A percentile compares a stretch with the other conserved stretches of the same genome.
These are phyloP conservation scores for Neurospora sp. DNA, from an alignment of 495 filamentous ascomycete genomes.

Conservation along the genomic window DNA sequence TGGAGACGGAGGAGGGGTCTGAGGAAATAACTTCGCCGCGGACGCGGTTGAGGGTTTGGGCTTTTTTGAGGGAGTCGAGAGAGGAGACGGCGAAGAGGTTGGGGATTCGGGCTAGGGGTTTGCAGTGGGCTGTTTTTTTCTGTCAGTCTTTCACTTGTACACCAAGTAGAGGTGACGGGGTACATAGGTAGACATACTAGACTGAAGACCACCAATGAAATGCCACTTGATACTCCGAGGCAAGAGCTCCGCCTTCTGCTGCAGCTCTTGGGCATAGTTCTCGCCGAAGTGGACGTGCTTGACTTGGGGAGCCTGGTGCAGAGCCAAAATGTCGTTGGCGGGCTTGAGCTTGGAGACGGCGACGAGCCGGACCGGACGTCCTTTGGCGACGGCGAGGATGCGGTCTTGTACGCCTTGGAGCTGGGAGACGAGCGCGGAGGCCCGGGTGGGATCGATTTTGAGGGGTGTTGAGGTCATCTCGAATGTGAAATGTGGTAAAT, in stretches of 20 bases:
- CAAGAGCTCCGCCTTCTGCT: constrained; percentile 71
- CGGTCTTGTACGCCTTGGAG: constrained; percentile 36
- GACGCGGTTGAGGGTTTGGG: constrained; percentile 65
- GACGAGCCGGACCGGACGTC: constrained; percentile 60
- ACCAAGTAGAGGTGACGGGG: no score
- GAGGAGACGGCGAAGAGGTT: constrained; percentile 92
- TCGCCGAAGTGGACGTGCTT: constrained; percentile 82
- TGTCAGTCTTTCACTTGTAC: no score
- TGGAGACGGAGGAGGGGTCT: background rate
- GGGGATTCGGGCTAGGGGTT: constrained; percentile 69
- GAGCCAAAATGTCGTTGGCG: constrained; percentile 72
- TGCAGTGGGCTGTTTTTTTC: constrained; percentile 64
- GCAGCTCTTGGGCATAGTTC: constrained; percentile 91
- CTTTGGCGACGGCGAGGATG: constrained; percentile 33
- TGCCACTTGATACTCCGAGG: constrained; percentile 81
- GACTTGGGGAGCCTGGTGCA: constrained; percentile 49
- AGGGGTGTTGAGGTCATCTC: constrained; percentile 9
- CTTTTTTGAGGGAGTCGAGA: constrained; percentile 82
- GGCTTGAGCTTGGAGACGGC: constrained; percentile 94
- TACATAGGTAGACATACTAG: no score
- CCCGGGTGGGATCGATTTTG: constrained; percentile 43
- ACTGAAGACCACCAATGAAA: constrained; percentile 88
- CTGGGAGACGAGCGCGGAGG: constrained; percentile 36
- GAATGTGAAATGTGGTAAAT: no score
- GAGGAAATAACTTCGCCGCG: constrained; percentile 43